Percentiles rank a stretch among this genome's conserved stretches.
phyloP scores from a whole-genome alignment of 2,329 filamentous ascomycete species.

The Xylariaceae sp. region DNA sequence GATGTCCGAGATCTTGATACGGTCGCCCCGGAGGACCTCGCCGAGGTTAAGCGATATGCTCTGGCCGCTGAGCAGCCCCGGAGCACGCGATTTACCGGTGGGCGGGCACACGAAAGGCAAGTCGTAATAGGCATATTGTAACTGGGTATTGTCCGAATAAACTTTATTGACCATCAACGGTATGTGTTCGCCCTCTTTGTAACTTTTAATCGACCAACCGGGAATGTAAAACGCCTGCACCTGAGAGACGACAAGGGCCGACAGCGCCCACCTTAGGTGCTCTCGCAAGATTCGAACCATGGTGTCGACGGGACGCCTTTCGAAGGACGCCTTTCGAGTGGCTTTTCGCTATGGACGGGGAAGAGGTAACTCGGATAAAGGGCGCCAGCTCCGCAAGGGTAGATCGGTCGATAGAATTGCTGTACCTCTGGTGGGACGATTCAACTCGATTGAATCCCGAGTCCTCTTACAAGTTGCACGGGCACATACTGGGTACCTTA shows the following conservation, averaged over 20 bases:
- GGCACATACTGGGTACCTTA: too few relatives aligned
- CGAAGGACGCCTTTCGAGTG: too few relatives aligned
- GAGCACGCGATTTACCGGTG: conserved; percentile 61
- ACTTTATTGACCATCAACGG: conserved; percentile 89
- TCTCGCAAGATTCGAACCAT: conserved; percentile 23
- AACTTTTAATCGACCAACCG: conserved; percentile 83
- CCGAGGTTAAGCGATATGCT: conserved; percentile 78
- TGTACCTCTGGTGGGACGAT: too few relatives aligned
- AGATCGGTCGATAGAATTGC: too few relatives aligned
- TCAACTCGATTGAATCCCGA: too few relatives aligned
- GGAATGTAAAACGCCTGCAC: conserved; percentile 77
- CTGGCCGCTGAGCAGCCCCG: conserved; percentile 67
- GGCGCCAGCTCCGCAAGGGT: too few relatives aligned
- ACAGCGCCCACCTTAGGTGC: conserved; percentile 40
- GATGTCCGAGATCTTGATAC: conserved; percentile 79
- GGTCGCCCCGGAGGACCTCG: conserved; percentile 80
- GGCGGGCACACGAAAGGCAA: conserved; percentile 83
- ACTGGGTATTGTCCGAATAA: conserved; percentile 80
- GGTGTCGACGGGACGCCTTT: too few relatives aligned
- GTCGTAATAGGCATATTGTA: conserved; percentile 89
- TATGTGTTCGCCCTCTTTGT: conserved; percentile 68
- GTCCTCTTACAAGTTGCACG: too few relatives aligned
- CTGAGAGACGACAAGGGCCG: conserved; percentile 42
- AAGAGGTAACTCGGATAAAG: too few relatives aligned
- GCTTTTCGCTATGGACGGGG: too few relatives aligned